These are phyloP conservation scores for Penicillium oxalicum DNA, from an alignment of 2,329 filamentous ascomycete species.

Conservation along the genomic window DNA sequence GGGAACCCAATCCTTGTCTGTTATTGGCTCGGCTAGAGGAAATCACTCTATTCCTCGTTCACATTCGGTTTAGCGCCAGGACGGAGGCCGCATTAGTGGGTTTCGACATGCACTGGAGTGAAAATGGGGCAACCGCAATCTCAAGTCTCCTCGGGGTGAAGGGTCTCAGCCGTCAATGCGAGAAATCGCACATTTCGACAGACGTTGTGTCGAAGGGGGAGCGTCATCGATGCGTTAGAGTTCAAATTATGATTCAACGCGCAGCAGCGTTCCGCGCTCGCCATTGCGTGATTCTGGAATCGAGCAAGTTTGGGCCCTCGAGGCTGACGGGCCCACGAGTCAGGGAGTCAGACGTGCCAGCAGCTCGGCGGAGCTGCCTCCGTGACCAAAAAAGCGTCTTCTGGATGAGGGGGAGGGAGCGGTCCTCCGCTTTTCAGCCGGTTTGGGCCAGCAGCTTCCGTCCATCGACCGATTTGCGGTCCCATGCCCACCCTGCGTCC, in stretches of 20 bases:
- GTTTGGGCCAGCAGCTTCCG: background rate
- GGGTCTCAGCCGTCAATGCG: background rate
- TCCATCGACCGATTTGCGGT: background rate
- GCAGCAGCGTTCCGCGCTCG: no score
- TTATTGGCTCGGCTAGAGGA: constrained; percentile 16
- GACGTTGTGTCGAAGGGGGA: no score
- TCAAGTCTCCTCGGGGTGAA: no score
- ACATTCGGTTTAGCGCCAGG: constrained; percentile 1
- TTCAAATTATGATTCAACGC: no score
- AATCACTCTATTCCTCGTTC: background rate
- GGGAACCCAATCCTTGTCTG: background rate
- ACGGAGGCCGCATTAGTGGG: constrained; percentile 1
- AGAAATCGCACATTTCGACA: no score
- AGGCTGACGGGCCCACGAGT: no score
- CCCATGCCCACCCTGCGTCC: background rate
- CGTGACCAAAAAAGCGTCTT: constrained; percentile 3
- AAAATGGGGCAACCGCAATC: no score
- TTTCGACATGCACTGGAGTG: background rate
- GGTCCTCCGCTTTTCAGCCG: background rate
- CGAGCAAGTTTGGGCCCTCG: background rate
- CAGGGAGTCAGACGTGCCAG: background rate
- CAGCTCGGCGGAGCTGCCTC: constrained; percentile 3
- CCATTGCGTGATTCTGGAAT: no score
- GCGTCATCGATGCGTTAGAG: no score
- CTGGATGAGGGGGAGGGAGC: background rate